These are phyloP conservation scores for Fusarium transvaalense DNA, from an alignment of 2,329 filamentous ascomycete species.

Conservation along the genomic window DNA sequence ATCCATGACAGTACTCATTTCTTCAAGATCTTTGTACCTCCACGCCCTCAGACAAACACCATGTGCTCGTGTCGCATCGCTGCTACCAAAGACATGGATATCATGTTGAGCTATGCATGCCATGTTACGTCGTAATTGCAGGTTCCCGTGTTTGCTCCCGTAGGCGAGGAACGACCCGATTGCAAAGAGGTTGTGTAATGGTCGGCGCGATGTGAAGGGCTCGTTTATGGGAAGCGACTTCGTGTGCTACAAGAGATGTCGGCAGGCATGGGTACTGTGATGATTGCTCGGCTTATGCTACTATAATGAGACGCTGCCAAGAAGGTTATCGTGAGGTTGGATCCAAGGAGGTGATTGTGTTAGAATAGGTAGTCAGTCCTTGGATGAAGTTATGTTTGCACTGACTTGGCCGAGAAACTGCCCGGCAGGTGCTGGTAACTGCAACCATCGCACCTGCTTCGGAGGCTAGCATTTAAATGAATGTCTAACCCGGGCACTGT, in stretches of 20 bases:
- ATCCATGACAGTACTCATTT: slow-evolving; percentile 7
- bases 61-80: slow-evolving; percentile 23
- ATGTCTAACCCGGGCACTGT: slow-evolving; percentile 9
- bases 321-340: not conserved
- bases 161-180: slow-evolving; percentile 26
- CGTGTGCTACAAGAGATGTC: slow-evolving; percentile 11
- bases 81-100: slow-evolving; percentile 34
- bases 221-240: slow-evolving; percentile 29
- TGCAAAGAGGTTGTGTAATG: slow-evolving; percentile 27
- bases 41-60: slow-evolving; percentile 3
- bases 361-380: not conserved
- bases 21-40: not conserved
- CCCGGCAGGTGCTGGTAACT: slow-evolving; percentile 15
- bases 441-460: slow-evolving; percentile 7
- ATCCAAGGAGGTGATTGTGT: not conserved
- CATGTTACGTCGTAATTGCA: slow-evolving; percentile 32
- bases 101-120: not conserved
- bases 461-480: slow-evolving; percentile 8
- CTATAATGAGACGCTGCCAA: slow-evolving; percentile 27
- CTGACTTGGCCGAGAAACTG: slow-evolving; percentile 20
- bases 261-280: slow-evolving; percentile 8
- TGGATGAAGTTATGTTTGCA: not conserved
- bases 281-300: slow-evolving; percentile 9
- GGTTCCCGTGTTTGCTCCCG: slow-evolving; percentile 35
- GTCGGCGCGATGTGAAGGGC: slow-evolving; percentile 6